Evolutionary conservation across 148 eudicot genomes (phyloP).

Genomic region (Rhododendron mucronatum): DNA sequence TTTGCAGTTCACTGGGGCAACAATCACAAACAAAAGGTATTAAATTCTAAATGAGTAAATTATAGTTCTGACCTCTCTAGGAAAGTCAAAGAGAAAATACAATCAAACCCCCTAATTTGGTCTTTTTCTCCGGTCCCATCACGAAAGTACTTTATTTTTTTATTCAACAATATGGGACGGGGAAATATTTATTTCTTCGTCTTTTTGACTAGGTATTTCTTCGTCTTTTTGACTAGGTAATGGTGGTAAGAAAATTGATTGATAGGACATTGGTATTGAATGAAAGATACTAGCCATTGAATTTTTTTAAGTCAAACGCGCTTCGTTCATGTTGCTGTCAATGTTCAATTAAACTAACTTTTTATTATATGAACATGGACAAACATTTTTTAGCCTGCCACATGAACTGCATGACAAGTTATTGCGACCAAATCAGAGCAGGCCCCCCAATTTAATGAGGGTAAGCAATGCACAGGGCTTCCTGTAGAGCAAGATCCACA

Average conservation of each 20-base stretch:
- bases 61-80: background rate
- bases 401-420: too few relatives aligned
- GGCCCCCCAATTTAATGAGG: background rate
- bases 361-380: too few relatives aligned
- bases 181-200: too few relatives aligned
- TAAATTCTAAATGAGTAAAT: background rate
- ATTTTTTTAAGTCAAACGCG: background rate
- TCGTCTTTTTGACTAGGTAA: too few relatives aligned
- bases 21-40: slow-evolving; percentile 41
- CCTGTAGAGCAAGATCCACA: too few relatives aligned
- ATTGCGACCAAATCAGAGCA: too few relatives aligned
- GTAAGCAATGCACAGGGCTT: background rate
- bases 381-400: background rate
- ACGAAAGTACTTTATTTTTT: too few relatives aligned
- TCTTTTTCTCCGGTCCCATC: background rate
- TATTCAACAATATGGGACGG: too few relatives aligned
- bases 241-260: too few relatives aligned
- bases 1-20: slow-evolving; percentile 58
- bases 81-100: background rate
- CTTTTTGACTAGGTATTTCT: too few relatives aligned
- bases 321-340: too few relatives aligned
- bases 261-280: background rate
- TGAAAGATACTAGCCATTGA: background rate
- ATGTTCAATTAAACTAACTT: too few relatives aligned
- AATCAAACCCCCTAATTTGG: background rate